These are phyloP conservation scores for Tieghemostelium lacteum DNA, from an alignment of 78 protist genomes.

Conservation along the genomic window DNA sequence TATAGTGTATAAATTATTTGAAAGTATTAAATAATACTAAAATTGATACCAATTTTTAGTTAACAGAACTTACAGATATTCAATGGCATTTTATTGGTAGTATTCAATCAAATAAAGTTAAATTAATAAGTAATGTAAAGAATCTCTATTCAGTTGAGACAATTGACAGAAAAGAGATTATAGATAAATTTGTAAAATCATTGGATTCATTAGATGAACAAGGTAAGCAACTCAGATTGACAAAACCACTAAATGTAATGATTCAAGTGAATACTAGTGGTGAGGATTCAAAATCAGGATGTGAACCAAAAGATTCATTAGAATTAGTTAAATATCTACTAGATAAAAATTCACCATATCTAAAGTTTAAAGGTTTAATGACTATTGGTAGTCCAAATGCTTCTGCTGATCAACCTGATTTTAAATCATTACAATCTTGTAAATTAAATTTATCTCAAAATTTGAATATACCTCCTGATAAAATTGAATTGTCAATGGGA, in stretches of 20 bases:
- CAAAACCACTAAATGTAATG: constrained; percentile 38
- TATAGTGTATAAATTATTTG: neutral
- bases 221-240: neutral
- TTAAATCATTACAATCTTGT: constrained; percentile 46
- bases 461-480: constrained; percentile 5
- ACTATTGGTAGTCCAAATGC: constrained; percentile 80
- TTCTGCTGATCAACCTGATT: constrained; percentile 64
- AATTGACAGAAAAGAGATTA: constrained; percentile 16
- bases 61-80: constrained; percentile 38
- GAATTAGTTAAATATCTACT: constrained; percentile 26
- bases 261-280: constrained; percentile 82
- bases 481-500: constrained; percentile 72
- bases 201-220: neutral
- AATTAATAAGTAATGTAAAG: constrained; percentile 1
- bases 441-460: constrained; percentile 6
- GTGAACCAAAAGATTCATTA: constrained; percentile 34
- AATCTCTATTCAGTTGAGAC: constrained; percentile 38
- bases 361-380: constrained; percentile 75
- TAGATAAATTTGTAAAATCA: constrained; percentile 40
- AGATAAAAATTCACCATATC: neutral
- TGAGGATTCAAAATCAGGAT: constrained; percentile 72
- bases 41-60: no score
- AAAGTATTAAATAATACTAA: neutral
- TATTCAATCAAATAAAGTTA: constrained; percentile 73
- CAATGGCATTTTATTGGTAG: constrained; percentile 82